Base-by-base conservation (phyloP, 2,329 filamentous ascomycete genomes). In the Alternaria dauci region DNA sequence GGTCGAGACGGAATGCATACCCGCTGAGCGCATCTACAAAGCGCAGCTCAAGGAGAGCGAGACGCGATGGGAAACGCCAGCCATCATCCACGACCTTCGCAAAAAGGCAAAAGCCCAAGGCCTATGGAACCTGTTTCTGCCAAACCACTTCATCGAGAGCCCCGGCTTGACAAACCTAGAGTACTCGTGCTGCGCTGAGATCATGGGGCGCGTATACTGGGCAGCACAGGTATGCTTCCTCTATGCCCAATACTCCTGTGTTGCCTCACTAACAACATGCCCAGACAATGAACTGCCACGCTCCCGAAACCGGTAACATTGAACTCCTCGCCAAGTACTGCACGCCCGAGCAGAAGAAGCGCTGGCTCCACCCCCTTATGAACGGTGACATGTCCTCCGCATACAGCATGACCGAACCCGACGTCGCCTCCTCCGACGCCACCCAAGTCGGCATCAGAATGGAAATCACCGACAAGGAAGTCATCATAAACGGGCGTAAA, bases 261-360 rank as follows among this genome's bases (percentile, higher is more conserved):
- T 57, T 43, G 26, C n/a, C 5, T 36, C 2, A 2, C 32, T 20
- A 38, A 30, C 36, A 34, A 26, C 7, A 11, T 53, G 12, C n/a
- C 9, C 52, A 81, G 79, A 81, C 79, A 0, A 80, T 80, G 77
- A 81, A 81, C 63, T 81, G 79, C 62, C 78, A 80, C 54, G 83
- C 83, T 2, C 83, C 82, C 18, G 81, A 84, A 41, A 83, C 82
- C 7, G 83, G 83, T 30, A 85, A 84, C 70, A 85, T 85, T 71
- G 83, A 85, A 66, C 79, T 85, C 9, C 78, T 85, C 30, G 82
- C 82, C 38, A 84, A 84, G 71, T 85, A 83, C 75, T 83, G 83
- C 69, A 84, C 78, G 14, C 73, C 80, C 1, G 80, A 78, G 54
- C 83, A 85, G 63, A 84, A 85, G 76, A 76, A 81, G 68, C 78